Evolutionary conservation across 306 rosid genomes (phyloP).

Genomic region (Inga oerstediana): DNA sequence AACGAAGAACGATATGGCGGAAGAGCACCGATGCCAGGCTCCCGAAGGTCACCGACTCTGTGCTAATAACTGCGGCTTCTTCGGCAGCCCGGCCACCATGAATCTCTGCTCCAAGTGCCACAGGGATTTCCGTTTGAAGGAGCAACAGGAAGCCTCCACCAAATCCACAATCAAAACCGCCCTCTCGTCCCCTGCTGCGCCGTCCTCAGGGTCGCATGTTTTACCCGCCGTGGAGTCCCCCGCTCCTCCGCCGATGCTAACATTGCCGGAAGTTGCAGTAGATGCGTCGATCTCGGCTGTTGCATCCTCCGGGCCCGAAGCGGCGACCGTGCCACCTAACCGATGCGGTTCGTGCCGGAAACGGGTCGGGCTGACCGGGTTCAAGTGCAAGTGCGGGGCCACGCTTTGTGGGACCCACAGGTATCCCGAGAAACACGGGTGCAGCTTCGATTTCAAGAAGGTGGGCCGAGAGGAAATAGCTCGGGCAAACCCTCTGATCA

Average conservation of each 20-base stretch:
- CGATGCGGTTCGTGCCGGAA: constrained; percentile 76
- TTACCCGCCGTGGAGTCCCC: constrained; percentile 32
- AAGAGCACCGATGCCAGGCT: constrained; percentile 88
- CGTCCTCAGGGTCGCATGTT: background rate
- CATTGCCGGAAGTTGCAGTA: constrained; percentile 23
- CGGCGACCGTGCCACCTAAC: constrained; percentile 38
- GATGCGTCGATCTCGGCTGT: constrained; percentile 13
- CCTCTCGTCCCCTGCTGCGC: constrained; percentile 46
- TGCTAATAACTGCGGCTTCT: constrained; percentile 93
- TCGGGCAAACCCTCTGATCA: constrained; percentile 76
- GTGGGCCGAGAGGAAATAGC: constrained; percentile 88
- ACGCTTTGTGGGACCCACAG: constrained; percentile 88
- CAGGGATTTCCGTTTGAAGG: constrained; percentile 61
- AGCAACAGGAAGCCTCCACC: constrained; percentile 73
- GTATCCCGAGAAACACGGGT: constrained; percentile 89
- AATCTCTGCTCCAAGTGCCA: constrained; percentile 90
- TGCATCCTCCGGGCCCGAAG: background rate
- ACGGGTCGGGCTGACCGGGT: constrained; percentile 86
- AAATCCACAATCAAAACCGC: constrained; percentile 79
- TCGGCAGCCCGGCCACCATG: constrained; percentile 90
- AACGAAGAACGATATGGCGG: constrained; percentile 61
- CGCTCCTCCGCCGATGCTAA: constrained; percentile 32
- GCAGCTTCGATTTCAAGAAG: constrained; percentile 77
- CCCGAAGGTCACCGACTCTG: constrained; percentile 87
- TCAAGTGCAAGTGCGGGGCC: constrained; percentile 76